Evolutionary conservation across 179 eudicot genomes (phyloP), one percentile per base, ranked within the genome.

Genomic region (Amaranthus tricolor): DNA sequence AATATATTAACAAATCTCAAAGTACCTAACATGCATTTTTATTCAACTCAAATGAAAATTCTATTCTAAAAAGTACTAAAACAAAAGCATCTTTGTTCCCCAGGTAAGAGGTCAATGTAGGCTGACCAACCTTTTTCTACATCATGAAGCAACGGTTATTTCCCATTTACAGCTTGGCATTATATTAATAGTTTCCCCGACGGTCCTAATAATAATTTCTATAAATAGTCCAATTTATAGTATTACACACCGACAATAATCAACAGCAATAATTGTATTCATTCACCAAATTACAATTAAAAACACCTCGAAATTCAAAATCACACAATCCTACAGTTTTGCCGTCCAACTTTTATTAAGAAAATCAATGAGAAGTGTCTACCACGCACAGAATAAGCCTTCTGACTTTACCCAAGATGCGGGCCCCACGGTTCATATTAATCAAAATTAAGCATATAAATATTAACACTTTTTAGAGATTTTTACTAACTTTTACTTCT

Each of bases 201-300:
- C 2, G 40, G 40, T 31, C 3, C 40, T 31, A 4, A 31, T 31
- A 14, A 16, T 61, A 24, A 5, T 5, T 62, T 62, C 40, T 31
- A 31, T 31, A 31, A 31, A 1, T 31, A 31, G 40, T 31, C 40
- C 40, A 19, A 17, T 9, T 20, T 20, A n/a, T 31, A 31, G 40
- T 45, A 20, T 9, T 60, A 57, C 4, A 53, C 67, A 71, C 83
- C 79, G 80, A 80, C 83, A 72, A 54, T 8, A 61, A 69, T 4
- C 0, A 4, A 61, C 21, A 31, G 40, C 40, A 31, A 31, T 31
- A 31, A 31, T 31, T 31, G 40, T 31, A 31, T 31, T 31, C 40
- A 2, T 14, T 31, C 40, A 31, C 40, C 40, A 47, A 48, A 67
- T 16, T 43, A 44, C 58, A 66, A 7, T 48, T 3, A 74, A 57